Evolutionary conservation across 2,329 filamentous ascomycete species (phyloP), one percentile per base, ranked within the genome.

Genomic region (Cladosporium halotolerans): DNA sequence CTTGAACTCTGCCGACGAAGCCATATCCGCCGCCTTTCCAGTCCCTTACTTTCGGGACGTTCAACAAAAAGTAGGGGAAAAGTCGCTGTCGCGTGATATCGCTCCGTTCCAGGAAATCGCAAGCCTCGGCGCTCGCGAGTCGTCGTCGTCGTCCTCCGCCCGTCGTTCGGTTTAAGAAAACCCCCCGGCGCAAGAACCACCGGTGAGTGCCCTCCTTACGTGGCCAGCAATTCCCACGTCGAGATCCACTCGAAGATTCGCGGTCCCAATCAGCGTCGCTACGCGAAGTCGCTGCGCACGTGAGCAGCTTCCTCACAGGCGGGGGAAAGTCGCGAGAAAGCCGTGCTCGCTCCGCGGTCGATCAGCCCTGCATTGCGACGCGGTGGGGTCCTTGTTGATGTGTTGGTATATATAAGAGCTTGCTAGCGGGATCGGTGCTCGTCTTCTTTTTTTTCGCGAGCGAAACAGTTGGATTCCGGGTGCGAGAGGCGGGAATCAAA

Each of bases 231-330:
- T 28, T 7, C 23, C 23, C 23, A 5, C 23, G 23, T 28, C 23
- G 23, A 28, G 23, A 28, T 28, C 23, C 23, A 28, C 23, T 28
- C 23, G 23, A 28, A 28, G 23, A 28, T 28, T 7, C 23, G 23
- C 23, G 23, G 23, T 28, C 23, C 23, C 23, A 28, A 28, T 39
- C 36, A 39, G 11, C 36, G 8, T 9, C n/a, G 36, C 36, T 3
- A 11, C 34, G 34, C 18, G 31, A 42, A 50, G 39, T 43, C 39
- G 47, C 28, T 18, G 47, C 39, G 28, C 47, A 50, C 47, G 47
- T 50, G 47, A 50, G 47, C 47, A 42, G 28, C 40, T 50, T 50
- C 47, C 47, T 43, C 31, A 34, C 38, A 38, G 36, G 46, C 18
- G 28, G 46, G 23, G 23, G 23, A 38, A 43, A 38, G 48, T 51